Evolutionary conservation across 106 monocot species (phyloP), one percentile per base, ranked within the genome.

Genomic region (Dioscorea alata): DNA sequence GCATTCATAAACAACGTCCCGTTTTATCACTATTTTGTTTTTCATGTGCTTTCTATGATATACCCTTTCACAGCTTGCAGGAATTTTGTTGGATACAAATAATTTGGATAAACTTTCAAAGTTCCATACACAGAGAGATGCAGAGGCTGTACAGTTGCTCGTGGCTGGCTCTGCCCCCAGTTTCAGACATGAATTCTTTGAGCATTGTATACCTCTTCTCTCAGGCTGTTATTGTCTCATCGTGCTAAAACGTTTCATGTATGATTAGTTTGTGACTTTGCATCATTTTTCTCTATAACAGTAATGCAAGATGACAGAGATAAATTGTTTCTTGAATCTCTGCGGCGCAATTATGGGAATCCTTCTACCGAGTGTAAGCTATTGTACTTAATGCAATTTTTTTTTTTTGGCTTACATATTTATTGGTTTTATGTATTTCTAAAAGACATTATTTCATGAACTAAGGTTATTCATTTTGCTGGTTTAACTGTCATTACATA

Each of bases 91-190:
- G 64, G 86, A 86, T 67, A 86, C 82, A 21, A 65, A 73, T 16
- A 86, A 86, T 57, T 61, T 86, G 50, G 63, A 70, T 48, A 64
- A 17, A 61, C 16, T 61, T 48, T 60, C 42, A 23, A 80, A 64
- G 31, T 59, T 66, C 35, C 65, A n/a, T 52, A 80, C 73, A 61
- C 76, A 76, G 17, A 75, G 82, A 60, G 86, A 86, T 76, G 73
- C 67, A 52, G 86, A 86, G 67, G 86, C 86, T 58, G 86, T 79
- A 7, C 79, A 74, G 19, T 66, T 86, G 70, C 86, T 86, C 28
- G 52, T 74, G 48, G 75, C 76, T 76, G 82, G 76, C 61, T 73
- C 68, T 60, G 59, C 79, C 50, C 50, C 73, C 22, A 66, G 50
- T 73, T 73, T 57, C 56, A 72, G 72, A 76, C 58, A 86, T 50